Base-by-base conservation (phyloP, 163 green algal species). In the Smithsoniella earleae region DNA sequence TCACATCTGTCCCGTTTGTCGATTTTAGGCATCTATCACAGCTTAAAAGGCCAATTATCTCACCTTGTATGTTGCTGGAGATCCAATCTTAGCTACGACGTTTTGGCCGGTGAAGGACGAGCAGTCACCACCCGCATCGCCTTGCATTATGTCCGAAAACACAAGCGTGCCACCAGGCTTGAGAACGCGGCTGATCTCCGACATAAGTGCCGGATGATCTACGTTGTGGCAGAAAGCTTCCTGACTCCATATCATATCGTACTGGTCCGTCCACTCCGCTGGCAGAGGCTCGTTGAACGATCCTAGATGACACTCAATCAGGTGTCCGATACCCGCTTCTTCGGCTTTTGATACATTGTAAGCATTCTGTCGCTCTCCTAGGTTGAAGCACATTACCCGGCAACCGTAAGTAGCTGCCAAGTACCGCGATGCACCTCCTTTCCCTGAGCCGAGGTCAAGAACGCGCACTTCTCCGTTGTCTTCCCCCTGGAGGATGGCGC, bases 91-190 rank as follows among this genome's bases (percentile, higher is more conserved):
- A 1, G 46, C 77, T 2, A 62, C 80, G 46, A 73, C 77, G 63
- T 82, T 82, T 6, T 76, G 75, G 40, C 79, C 77, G 36, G 77
- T 82, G 46, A 82, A 82, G 18, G 40, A 46, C 4, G 69, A 75
- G 8, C 79, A 44, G 0, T 79, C 75, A 1, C 69, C 75, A 36
- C 63, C 63, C 66, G 79, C 74, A 18, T 76, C 69, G 37, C 75
- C 74, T 34, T 66, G 58, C 66, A 75, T 75, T 43, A 75, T 75
- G 40, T 75, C 66, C 16, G 66, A 49, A 25, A 75, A 75, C 16
- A 75, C 37, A n/a, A 62, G 16, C 0, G 37, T 28, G 18, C 66
- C 66, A 3, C 66, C 66, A 52, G 66, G 66, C 36, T 75, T 75
- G n/a, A 75, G 36, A 6, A 75, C 66, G 1, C 66, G 34, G n/a